Conservation (phyloP, 139 green algal species). For the Micractinium conductrix region DNA sequence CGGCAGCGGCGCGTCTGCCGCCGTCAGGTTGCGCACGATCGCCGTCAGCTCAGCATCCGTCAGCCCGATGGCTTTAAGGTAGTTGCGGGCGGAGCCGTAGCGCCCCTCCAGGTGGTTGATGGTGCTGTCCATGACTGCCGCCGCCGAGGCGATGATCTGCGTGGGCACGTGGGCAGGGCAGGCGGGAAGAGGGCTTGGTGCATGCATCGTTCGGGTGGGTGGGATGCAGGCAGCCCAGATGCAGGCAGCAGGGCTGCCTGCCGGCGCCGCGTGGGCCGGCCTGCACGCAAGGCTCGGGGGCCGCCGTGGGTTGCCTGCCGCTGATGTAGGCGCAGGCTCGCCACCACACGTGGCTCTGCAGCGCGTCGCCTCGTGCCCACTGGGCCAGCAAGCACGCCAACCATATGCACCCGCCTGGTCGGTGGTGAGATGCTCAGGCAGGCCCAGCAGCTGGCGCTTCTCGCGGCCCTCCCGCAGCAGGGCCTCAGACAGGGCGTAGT, state of each 20-base stretch:
- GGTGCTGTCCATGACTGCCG: slow-evolving; percentile 52
- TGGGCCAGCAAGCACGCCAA: not conserved
- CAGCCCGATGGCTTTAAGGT: slow-evolving; percentile 4
- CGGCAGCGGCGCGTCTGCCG: too few species aligned
- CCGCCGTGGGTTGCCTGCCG: too few species aligned
- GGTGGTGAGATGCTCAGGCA: slow-evolving; percentile 49
- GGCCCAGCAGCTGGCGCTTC: slow-evolving; percentile 32
- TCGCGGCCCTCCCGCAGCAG: slow-evolving; percentile 46
- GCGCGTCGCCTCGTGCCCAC: not conserved
- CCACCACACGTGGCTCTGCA: not conserved
- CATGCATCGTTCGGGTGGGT: too few species aligned
- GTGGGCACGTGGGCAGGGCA: not conserved
- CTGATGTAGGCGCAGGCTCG: too few species aligned
- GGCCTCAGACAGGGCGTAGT: slow-evolving; percentile 55
- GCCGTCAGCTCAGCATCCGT: not conserved
- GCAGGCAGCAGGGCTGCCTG: too few species aligned
- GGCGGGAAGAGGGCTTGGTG: not conserved
- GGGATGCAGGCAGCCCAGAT: too few species aligned
- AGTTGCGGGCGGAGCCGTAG: slow-evolving; percentile 32
- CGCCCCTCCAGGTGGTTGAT: slow-evolving; percentile 42
- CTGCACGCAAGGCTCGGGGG: too few species aligned
- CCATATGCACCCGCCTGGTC: slow-evolving; percentile 23
- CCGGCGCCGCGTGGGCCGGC: too few species aligned
- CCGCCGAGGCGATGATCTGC: slow-evolving; percentile 49
- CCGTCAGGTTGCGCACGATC: slow-evolving; percentile 19